phyloP scores from a whole-genome alignment of 208 protist species.

The Trichomonas tenax region DNA sequence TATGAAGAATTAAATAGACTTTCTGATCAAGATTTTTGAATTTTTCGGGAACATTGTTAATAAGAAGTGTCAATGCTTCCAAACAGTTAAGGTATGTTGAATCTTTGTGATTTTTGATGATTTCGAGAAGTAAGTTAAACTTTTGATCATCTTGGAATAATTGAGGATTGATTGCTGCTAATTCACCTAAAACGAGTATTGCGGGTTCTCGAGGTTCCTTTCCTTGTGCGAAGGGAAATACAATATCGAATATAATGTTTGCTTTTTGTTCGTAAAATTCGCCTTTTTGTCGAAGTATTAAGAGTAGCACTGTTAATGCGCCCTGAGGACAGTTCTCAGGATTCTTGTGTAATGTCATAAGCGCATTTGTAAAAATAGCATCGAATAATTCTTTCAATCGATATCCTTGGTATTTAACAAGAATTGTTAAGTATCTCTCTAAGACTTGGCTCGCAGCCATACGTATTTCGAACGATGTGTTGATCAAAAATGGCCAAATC shows the following conservation, averaged over 20 bases:
- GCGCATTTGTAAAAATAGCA: not conserved
- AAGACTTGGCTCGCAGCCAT: not conserved
- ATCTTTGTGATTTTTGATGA: not conserved
- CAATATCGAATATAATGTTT: not conserved
- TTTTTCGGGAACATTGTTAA: not conserved
- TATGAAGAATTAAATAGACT: not conserved
- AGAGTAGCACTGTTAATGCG: not conserved
- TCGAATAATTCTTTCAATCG: not conserved
- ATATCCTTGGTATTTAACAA: constrained; percentile 10
- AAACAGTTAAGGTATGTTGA: not conserved
- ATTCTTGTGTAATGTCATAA: not conserved
- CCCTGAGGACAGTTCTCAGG: not conserved
- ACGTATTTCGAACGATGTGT: not conserved
- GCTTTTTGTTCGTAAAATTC: not conserved
- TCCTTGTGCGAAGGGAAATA: not conserved
- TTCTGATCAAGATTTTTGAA: not conserved
- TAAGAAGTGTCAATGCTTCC: not conserved
- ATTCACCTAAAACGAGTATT: not conserved
- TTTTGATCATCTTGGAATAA: not conserved
- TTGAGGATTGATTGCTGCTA: not conserved
- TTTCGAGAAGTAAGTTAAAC: not conserved
- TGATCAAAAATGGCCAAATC: not conserved
- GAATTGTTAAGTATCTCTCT: not conserved
- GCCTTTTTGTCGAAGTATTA: not conserved
- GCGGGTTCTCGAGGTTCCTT: not conserved